Evolutionary conservation across 192 early-diverging fungal species (phyloP), one percentile per base, ranked within the genome.

Genomic region (Backusella tuberculispora): DNA sequence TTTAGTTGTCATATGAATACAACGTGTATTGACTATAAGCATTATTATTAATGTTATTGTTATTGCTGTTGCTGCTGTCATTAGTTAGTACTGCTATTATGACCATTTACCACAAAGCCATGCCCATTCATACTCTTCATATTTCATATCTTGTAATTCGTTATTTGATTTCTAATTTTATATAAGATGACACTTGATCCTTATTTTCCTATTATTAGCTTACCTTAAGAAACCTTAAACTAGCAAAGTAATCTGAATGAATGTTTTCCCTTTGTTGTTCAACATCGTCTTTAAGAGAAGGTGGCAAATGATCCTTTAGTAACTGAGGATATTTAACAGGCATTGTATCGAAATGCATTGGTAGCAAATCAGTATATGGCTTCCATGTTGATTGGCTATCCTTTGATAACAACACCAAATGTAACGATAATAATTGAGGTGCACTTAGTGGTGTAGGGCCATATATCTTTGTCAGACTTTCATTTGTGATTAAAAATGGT

Each of bases 81-180:
- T 29, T 34, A 34, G 29, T 34, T 34, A 34, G 29, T 34, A 34
- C 29, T 34, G 29, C 29, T 34, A 34, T 34, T 34, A 34, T 34
- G 29, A 34, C 2, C 29, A 34, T 68, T 81, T 84, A 89, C 87
- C 88, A 76, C 86, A 87, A n/a, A 87, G 75, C 88, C 88, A 89
- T n/a, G 85, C 86, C 85, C 86, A 85, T 63, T 85, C 82, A 63
- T 84, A 89, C 34, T 85, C 83, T 26, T 80, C 75, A 13, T 79
- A 80, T 14, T 77, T 37, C 37, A 85, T 66, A 19, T 43, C n/a
- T 66, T 71, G 43, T 74, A 65, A 15, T 63, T 48, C 26, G 38
- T n/a, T n/a, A 4, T 63, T 78, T 82, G 45, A 63, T 66, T 74
- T 78, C 46, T 71, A 41, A 10, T 34, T n/a, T 40, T 26, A 19